Conservation (phyloP, 768 basidiomycete species). For the Boletus rubescentipes region DNA sequence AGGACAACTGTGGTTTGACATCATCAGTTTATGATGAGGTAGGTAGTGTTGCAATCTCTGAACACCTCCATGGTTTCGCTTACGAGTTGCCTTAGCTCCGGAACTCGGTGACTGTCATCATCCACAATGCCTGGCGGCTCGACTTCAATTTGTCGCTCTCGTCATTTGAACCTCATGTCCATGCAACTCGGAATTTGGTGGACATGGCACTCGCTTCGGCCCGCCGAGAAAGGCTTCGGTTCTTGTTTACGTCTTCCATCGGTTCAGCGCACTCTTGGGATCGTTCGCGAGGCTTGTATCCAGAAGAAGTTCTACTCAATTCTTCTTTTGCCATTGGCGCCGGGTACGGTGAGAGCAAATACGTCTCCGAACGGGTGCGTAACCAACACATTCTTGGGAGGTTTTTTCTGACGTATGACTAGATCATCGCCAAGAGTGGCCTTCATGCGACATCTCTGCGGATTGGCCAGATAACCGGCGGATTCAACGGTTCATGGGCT, state of each 20-base stretch:
- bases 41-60: neutral
- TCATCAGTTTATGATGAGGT: slow-evolving; percentile 31
- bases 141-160: slow-evolving; percentile 41
- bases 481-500: slow-evolving; percentile 35
- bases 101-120: slow-evolving; percentile 30
- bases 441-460: slow-evolving; percentile 29
- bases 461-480: slow-evolving; percentile 36
- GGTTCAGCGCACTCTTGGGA: slow-evolving; percentile 25
- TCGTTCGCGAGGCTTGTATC: slow-evolving; percentile 27
- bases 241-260: slow-evolving; percentile 30
- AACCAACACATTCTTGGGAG: neutral
- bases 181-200: slow-evolving; percentile 32
- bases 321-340: slow-evolving; percentile 27
- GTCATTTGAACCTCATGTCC: slow-evolving; percentile 39
- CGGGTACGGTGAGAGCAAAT: slow-evolving; percentile 40
- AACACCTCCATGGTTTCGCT: neutral
- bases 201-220: slow-evolving; percentile 19
- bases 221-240: slow-evolving; percentile 3
- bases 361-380: slow-evolving; percentile 36
- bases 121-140: slow-evolving; percentile 41
- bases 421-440: slow-evolving; percentile 29
- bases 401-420: neutral
- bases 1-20: slow-evolving; percentile 31
- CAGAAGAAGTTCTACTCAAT: slow-evolving; percentile 37
- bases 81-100: slow-evolving; percentile 13